phyloP scores from a whole-genome alignment of 768 basidiomycete species.

The Coprinopsis strossmayeri region DNA sequence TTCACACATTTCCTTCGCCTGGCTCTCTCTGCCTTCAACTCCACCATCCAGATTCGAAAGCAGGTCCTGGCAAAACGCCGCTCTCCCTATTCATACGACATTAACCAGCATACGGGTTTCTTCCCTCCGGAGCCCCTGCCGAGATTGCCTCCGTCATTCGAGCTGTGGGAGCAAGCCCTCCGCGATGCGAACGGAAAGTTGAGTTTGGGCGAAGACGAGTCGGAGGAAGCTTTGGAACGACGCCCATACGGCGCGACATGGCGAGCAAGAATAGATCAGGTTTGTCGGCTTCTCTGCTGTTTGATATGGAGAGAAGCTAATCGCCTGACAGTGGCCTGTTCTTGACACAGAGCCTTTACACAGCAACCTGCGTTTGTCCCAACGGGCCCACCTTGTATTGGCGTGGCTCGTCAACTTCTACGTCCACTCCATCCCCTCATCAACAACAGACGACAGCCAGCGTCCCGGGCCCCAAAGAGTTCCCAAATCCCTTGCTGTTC shows the following conservation, averaged over 20 bases:
- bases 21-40: slow-evolving; percentile 38
- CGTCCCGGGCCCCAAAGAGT: slow-evolving; percentile 39
- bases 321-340: slow-evolving; percentile 55
- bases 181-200: slow-evolving; percentile 46
- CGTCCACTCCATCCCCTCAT: slow-evolving; percentile 66
- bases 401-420: slow-evolving; percentile 90
- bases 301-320: not conserved
- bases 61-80: slow-evolving; percentile 25
- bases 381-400: slow-evolving; percentile 85
- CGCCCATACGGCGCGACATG: slow-evolving; percentile 57
- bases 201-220: slow-evolving; percentile 50
- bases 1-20: slow-evolving; percentile 42
- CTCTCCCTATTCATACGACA: slow-evolving; percentile 44
- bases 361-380: slow-evolving; percentile 52
- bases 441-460: slow-evolving; percentile 17
- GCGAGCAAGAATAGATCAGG: slow-evolving; percentile 56
- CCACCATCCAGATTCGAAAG: slow-evolving; percentile 29
- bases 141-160: slow-evolving; percentile 45
- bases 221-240: slow-evolving; percentile 40
- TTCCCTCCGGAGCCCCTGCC: slow-evolving; percentile 65
- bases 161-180: slow-evolving; percentile 68
- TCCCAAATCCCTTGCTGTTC: slow-evolving; percentile 71
- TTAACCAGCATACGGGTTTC: slow-evolving; percentile 71
- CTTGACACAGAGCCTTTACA: slow-evolving; percentile 51
- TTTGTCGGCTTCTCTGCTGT: slow-evolving; percentile 32